phyloP scores from a whole-genome alignment of 2,329 filamentous ascomycete species.

The Claviceps maximensis region DNA sequence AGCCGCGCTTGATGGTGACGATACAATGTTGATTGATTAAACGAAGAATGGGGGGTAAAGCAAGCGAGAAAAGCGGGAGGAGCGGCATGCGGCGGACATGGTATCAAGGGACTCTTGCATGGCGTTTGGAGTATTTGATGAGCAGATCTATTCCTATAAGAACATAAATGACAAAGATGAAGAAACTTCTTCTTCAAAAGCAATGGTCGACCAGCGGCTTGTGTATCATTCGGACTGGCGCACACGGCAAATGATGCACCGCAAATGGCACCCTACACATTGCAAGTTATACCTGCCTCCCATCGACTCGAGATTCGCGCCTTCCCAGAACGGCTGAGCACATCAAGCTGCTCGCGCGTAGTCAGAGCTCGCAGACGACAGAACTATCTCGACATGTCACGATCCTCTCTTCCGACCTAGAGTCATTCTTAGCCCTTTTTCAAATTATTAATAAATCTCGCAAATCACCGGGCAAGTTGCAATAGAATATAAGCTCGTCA shows the following conservation, averaged over 20 bases:
- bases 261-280: background rate
- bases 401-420: background rate
- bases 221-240: background rate
- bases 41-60: slow-evolving; percentile 8
- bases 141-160: background rate
- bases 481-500: background rate
- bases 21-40: slow-evolving; percentile 72
- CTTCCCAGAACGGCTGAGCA: background rate
- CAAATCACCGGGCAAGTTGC: background rate
- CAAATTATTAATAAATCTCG: background rate
- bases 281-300: background rate
- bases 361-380: background rate
- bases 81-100: slow-evolving; percentile 2
- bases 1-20: slow-evolving; percentile 57
- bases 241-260: background rate
- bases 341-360: background rate
- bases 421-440: background rate
- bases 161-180: background rate
- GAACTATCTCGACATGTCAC: background rate
- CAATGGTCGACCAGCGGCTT: background rate
- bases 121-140: slow-evolving; percentile 11
- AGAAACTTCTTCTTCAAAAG: background rate
- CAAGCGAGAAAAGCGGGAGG: background rate
- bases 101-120: slow-evolving; percentile 7
- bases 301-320: background rate